Conservation (phyloP, 1,284 basidiomycete genomes). For the Leucoagaricus sp. region DNA sequence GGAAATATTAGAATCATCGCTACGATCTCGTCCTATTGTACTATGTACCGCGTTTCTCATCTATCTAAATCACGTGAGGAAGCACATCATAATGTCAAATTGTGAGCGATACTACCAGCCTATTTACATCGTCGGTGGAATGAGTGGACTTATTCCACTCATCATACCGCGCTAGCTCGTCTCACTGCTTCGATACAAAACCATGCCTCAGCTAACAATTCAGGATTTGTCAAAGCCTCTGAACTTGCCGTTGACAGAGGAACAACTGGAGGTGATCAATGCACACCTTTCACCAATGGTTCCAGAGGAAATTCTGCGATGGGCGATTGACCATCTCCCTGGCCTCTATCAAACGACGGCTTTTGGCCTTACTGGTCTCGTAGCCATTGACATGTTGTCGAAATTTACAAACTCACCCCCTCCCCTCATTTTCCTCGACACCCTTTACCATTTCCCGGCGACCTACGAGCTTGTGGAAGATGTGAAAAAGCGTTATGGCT, state of each 20-base stretch:
- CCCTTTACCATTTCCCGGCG: constrained; percentile 94
- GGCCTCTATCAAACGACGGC: constrained; percentile 89
- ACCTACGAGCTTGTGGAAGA: constrained; percentile 87
- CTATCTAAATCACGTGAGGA: constrained; percentile 14
- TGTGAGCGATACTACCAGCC: not conserved
- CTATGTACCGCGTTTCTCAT: too few relatives aligned
- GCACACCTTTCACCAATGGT: constrained; percentile 65
- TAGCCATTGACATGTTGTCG: constrained; percentile 90
- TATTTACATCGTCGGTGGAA: not conserved
- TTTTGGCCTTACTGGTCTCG: constrained; percentile 91
- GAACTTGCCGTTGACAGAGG: constrained; percentile 62
- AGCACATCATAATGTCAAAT: constrained; percentile 16
- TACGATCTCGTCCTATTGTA: not conserved
- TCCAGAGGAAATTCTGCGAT: constrained; percentile 82
- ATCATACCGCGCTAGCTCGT: not conserved
- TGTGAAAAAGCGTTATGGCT: constrained; percentile 76
- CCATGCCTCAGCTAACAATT: constrained; percentile 5
- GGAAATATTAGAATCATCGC: not conserved
- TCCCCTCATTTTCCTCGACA: constrained; percentile 91
- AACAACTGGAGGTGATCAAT: constrained; percentile 73
- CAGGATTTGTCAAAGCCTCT: constrained; percentile 46
- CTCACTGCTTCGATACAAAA: not conserved
- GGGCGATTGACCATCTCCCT: constrained; percentile 83
- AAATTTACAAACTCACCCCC: constrained; percentile 69
- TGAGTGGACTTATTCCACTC: not conserved